Evolutionary conservation across 2,329 filamentous ascomycete genomes (phyloP).

Genomic region (Chaetothyriales sp.): DNA sequence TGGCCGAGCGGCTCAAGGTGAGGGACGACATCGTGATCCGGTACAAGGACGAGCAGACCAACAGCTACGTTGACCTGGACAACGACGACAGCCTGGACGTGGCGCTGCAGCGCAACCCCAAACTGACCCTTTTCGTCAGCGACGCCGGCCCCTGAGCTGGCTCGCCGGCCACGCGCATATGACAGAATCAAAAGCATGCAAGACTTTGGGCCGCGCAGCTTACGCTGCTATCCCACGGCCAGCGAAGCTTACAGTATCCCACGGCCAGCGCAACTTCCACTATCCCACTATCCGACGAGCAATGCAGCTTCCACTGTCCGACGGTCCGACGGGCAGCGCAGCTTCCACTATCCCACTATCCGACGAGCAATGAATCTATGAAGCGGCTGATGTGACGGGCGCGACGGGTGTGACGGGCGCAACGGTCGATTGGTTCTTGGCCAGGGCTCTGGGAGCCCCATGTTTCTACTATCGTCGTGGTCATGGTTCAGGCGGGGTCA

Average conservation of each 20-base stretch:
- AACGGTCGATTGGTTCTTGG: background rate
- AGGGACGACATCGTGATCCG: conserved; percentile 59
- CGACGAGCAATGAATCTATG: background rate
- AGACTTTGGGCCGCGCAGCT: background rate
- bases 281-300: too few relatives aligned
- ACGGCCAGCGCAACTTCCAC: background rate
- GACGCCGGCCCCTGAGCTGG: conserved; percentile 7
- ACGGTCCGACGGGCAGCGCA: background rate
- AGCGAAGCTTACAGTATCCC: background rate
- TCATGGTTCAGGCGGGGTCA: background rate
- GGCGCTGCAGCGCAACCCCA: conserved; percentile 72
- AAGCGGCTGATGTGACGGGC: background rate
- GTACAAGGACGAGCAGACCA: conserved; percentile 73
- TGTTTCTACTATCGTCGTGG: background rate
- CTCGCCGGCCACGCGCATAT: background rate
- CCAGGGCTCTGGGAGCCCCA: background rate
- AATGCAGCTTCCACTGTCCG: too few relatives aligned
- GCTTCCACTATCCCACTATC: background rate
- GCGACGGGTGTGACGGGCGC: background rate
- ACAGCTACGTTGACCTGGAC: conserved; percentile 59
- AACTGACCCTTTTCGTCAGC: conserved; percentile 50
- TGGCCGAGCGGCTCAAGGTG: conserved; percentile 71
- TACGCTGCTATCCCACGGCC: too few relatives aligned
- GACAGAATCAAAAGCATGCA: background rate
- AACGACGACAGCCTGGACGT: conserved; percentile 69